A percentile compares a stretch with the other conserved stretches of the same genome.
phyloP scores from a whole-genome alignment of 164 flowering plant species.

The Vitis labrusca region DNA sequence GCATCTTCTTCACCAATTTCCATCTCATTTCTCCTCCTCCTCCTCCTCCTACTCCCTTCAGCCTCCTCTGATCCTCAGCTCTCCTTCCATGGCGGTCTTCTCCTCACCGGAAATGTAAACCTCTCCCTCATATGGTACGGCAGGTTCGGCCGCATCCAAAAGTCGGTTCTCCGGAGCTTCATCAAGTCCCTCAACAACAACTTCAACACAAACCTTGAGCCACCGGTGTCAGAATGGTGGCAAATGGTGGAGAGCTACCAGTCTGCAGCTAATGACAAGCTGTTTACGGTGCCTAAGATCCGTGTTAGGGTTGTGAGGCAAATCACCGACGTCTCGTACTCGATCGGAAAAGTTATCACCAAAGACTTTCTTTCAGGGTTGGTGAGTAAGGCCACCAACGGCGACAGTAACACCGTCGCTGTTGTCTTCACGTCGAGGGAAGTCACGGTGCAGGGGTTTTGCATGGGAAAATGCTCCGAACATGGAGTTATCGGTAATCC shows the following conservation, averaged over 20 bases:
- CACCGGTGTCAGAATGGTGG: slow-evolving; percentile 46
- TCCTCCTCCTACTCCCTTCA: slow-evolving; percentile 8
- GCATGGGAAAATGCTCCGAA: slow-evolving; percentile 29
- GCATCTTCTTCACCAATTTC: slow-evolving; percentile 3
- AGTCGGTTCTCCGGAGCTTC: slow-evolving; percentile 26
- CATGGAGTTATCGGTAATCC: slow-evolving; percentile 27
- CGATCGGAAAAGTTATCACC: slow-evolving; percentile 35
- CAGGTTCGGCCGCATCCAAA: slow-evolving; percentile 27
- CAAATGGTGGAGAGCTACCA: slow-evolving; percentile 38
- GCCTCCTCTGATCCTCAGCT: background rate
- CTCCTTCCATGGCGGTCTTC: slow-evolving; percentile 32
- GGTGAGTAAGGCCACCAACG: slow-evolving; percentile 20
- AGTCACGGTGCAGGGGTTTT: slow-evolving; percentile 33
- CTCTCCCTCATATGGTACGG: slow-evolving; percentile 47
- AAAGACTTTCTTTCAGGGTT: slow-evolving; percentile 21
- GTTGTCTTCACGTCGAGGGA: slow-evolving; percentile 31
- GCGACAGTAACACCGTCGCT: slow-evolving; percentile 10
- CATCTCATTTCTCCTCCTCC: background rate
- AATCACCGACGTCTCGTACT: slow-evolving; percentile 10
- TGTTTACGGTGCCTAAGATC: slow-evolving; percentile 1
- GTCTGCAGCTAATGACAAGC: background rate
- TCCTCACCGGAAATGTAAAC: slow-evolving; percentile 34
- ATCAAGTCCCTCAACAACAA: slow-evolving; percentile 24
- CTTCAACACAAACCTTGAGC: background rate
- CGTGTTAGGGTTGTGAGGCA: slow-evolving; percentile 18